Evolutionary conservation across 345 rosid genomes (phyloP).

Genomic region (Citrus hindsii): DNA sequence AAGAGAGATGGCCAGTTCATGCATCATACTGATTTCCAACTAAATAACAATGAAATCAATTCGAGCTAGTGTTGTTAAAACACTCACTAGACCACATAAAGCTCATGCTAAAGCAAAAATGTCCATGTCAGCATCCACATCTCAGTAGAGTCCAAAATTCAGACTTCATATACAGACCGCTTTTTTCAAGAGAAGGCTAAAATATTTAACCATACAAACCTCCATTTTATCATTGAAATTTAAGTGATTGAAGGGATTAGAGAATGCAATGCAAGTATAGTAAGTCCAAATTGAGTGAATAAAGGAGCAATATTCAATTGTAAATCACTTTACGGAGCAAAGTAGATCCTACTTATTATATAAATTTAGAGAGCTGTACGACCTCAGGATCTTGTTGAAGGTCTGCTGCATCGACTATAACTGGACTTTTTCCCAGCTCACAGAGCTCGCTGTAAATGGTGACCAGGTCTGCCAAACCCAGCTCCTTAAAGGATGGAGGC

Average conservation of each 20-base stretch:
- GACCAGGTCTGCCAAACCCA: conserved; percentile 71
- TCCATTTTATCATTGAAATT: neutral
- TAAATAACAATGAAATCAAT: neutral
- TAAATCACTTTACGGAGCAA: too few relatives aligned
- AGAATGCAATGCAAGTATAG: neutral
- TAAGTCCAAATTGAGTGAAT: neutral
- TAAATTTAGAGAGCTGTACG: conserved; percentile 3
- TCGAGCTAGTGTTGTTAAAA: neutral
- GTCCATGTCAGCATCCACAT: neutral
- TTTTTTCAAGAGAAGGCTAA: neutral
- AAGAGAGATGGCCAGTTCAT: neutral
- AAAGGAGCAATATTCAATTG: neutral
- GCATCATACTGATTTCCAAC: neutral
- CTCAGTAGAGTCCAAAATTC: too few relatives aligned
- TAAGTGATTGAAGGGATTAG: neutral
- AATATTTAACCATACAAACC: neutral
- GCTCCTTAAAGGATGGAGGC: conserved; percentile 69
- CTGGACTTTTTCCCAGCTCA: conserved; percentile 61
- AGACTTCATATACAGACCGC: neutral
- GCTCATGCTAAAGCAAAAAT: neutral
- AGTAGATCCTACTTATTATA: neutral
- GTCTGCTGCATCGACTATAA: conserved; percentile 66
- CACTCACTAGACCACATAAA: neutral
- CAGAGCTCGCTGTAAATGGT: conserved; percentile 68
- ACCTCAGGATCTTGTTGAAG: conserved; percentile 87